A percentile compares a stretch with the other conserved stretches of the same genome.
phyloP scores from a whole-genome alignment of 345 rosid genomes.

The Salix udensis region DNA sequence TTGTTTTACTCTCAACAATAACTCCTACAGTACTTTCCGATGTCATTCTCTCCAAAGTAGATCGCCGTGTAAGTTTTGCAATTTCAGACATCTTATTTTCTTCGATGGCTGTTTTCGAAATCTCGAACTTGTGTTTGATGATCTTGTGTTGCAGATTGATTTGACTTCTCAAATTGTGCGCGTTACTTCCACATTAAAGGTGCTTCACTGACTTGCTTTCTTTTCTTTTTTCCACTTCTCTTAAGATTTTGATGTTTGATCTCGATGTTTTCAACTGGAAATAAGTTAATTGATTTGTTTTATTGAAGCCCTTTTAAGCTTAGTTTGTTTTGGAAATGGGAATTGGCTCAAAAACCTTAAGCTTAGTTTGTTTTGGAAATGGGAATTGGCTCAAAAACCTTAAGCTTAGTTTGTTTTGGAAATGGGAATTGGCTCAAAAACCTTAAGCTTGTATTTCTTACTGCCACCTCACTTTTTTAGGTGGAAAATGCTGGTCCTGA shows the following conservation, averaged over 20 bases:
- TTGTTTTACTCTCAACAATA: conserved; percentile 33
- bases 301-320: background rate
- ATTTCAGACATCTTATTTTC: background rate
- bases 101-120: background rate
- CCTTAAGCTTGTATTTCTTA: background rate
- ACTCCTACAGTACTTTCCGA: conserved; percentile 63
- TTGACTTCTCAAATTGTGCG: conserved; percentile 80
- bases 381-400: background rate
- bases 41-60: conserved; percentile 80
- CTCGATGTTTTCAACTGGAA: background rate
- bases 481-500: conserved; percentile 66
- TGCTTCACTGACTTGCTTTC: conserved; percentile 16
- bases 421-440: background rate
- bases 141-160: conserved; percentile 60
- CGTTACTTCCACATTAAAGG: conserved; percentile 65
- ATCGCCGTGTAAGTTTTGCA: conserved; percentile 77
- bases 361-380: background rate
- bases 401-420: background rate
- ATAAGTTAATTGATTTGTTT: background rate
- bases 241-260: background rate
- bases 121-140: background rate
- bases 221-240: too few species aligned
- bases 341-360: background rate
- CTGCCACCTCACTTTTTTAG: conserved; percentile 23
- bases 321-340: background rate